Evolutionary conservation across 176 grass and related monocot genomes (phyloP).

Genomic region (Triticum urartu): DNA sequence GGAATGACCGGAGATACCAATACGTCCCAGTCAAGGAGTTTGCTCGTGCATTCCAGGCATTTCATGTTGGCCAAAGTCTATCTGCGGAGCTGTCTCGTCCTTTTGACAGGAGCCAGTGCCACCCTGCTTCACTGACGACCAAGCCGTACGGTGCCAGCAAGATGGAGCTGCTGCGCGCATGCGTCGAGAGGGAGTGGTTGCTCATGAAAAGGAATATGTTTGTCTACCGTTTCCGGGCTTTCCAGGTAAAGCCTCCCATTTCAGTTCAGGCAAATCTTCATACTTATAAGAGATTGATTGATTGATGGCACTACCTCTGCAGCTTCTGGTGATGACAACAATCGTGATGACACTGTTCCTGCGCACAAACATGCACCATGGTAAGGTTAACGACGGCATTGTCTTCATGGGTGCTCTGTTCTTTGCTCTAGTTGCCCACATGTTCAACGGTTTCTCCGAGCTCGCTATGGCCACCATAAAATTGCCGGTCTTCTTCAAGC

Average conservation of each 20-base stretch:
- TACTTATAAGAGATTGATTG: neutral
- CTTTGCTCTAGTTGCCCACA: constrained; percentile 39
- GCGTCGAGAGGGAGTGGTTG: constrained; percentile 40
- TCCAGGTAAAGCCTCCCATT: constrained; percentile 42
- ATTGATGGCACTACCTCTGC: constrained; percentile 8
- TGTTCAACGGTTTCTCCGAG: constrained; percentile 77
- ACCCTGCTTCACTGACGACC: constrained; percentile 53
- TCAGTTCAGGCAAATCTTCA: neutral
- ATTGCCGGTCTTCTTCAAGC: constrained; percentile 78
- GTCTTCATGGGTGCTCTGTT: constrained; percentile 65
- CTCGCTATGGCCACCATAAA: constrained; percentile 67
- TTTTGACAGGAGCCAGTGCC: constrained; percentile 39
- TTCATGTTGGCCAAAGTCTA: constrained; percentile 45
- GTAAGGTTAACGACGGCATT: constrained; percentile 26
- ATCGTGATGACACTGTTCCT: constrained; percentile 69
- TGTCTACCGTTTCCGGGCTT: constrained; percentile 51
- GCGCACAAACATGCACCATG: constrained; percentile 60
- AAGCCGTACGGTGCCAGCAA: constrained; percentile 45
- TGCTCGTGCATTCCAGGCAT: constrained; percentile 44
- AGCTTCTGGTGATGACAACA: constrained; percentile 47
- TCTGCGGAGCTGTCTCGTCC: constrained; percentile 27
- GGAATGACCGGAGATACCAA: constrained; percentile 8
- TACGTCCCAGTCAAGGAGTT: constrained; percentile 57
- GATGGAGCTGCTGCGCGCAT: constrained; percentile 45
- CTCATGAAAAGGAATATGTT: constrained; percentile 71